Percentiles rank a stretch among this genome's conserved stretches.
Conservation (phyloP, 2,329 filamentous ascomycete species). For the Colletotrichum sp. region DNA sequence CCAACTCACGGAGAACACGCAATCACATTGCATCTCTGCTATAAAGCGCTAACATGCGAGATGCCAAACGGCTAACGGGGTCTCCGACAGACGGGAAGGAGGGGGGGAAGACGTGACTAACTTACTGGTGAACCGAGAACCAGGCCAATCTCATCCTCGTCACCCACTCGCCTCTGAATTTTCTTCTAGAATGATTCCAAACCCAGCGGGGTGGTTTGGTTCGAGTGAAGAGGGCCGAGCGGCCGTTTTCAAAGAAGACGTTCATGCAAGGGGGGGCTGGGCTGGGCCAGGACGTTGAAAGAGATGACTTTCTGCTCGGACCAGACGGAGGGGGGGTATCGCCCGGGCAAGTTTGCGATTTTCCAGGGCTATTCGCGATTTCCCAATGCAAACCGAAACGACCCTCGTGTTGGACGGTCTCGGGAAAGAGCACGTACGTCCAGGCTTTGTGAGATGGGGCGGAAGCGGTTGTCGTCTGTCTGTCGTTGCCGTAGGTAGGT, state of each 20-base stretch:
- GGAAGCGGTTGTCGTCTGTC: neutral
- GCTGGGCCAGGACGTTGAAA: neutral
- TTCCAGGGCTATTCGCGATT: neutral
- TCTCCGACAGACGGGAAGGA: neutral
- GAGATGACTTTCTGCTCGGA: neutral
- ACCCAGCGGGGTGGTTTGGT: neutral
- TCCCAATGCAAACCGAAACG: neutral
- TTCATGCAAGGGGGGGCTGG: neutral
- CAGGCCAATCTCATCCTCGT: neutral
- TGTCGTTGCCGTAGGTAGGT: neutral
- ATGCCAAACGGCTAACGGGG: neutral
- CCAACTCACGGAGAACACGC: neutral
- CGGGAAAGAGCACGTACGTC: neutral
- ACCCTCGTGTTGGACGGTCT: neutral
- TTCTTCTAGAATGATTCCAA: slow-evolving; percentile 7
- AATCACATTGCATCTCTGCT: neutral
- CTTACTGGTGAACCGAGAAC: neutral
- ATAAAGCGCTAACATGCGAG: neutral
- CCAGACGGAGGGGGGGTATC: neutral
- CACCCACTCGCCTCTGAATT: neutral
- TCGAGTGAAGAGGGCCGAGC: neutral
- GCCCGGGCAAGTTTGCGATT: neutral
- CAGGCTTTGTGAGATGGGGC: neutral
- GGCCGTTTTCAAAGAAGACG: neutral
- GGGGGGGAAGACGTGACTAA: neutral